Base-by-base conservation (phyloP, 1,284 basidiomycete species). In the Cerrena zonata region DNA sequence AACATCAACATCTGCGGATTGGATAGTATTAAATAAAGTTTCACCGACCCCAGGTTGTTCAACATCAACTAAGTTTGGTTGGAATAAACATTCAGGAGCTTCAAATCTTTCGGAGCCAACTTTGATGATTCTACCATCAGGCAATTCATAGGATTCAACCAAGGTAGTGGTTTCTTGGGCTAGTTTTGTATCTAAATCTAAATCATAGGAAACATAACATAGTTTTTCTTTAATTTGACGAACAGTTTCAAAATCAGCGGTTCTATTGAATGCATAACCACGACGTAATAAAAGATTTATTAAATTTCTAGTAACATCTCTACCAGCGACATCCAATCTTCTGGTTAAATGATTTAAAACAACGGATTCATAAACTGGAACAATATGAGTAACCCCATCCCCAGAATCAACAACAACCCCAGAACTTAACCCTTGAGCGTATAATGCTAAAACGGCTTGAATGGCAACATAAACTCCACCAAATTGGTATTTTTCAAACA, bases 41-140 rank as follows among this genome's bases (percentile, higher is more conserved):
- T 98, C 95, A 69, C 94, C 95, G 49, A 98, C 86, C 49, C 96
- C 96, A 1, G 93, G 91, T 66, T 98, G 94, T 68, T 99, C 96
- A 52, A 99, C 78, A 58, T 99, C 96, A 48, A 99, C 93, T 5
- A 99, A 79, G 69, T 97, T 92, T 23, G 96, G 96, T 70, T 99
- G 94, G 86, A 99, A 99, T 91, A 99, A 94, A 74, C 96, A 99
- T 71, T 99, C 96, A 11, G 96, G 96, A n/a, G 95, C 96, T 71
- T 97, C 93, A 67, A 97, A 99, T n/a, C 96, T 86, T 68, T 99
- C 96, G 1, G 93, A 93, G 23, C 95, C 96, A 50, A 99, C 92
- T 77, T 96, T 97, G 79, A 99, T 97, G 25, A 80, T 82, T 42
- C 96, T 88, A 2, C 96, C 96, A 64, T 99, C 95, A 2, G 96